These are phyloP conservation scores for Talaromyces pinophilus DNA, from an alignment of 2,329 filamentous ascomycete species.

Conservation along the genomic window DNA sequence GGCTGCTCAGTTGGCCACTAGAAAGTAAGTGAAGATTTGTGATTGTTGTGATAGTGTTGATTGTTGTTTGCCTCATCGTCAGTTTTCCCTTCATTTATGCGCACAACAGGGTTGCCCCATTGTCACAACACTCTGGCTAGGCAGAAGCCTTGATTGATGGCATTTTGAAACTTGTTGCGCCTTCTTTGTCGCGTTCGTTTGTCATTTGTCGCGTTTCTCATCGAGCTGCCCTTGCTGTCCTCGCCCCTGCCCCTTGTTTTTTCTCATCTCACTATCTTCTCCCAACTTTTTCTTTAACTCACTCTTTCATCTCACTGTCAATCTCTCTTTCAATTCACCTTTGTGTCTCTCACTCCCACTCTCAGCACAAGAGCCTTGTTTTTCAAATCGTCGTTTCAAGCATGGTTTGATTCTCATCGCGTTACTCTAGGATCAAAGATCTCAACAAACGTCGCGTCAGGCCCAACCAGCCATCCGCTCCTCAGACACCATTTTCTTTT, in stretches of 20 bases:
- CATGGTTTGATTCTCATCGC: slow-evolving; percentile 13
- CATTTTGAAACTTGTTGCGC: neutral
- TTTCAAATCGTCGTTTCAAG: neutral
- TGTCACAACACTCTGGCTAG: neutral
- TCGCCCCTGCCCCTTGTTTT: neutral
- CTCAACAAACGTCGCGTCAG: slow-evolving; percentile 31
- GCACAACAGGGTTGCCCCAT: neutral
- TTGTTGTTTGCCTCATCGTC: slow-evolving; percentile 12
- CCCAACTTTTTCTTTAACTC: slow-evolving; percentile 2
- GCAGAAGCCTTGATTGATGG: neutral
- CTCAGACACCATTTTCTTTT: slow-evolving; percentile 32
- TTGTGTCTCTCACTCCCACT: neutral
- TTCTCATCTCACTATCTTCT: neutral
- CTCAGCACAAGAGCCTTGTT: neutral
- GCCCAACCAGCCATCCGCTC: slow-evolving; percentile 26
- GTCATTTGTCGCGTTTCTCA: neutral
- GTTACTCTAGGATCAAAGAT: slow-evolving; percentile 34
- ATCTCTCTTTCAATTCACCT: neutral
- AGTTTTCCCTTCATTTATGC: neutral
- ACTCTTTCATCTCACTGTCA: neutral
- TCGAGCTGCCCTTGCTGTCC: neutral
- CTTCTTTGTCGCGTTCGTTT: neutral
- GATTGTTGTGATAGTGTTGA: slow-evolving; percentile 15
- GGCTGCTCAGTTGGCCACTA: slow-evolving; percentile 55
- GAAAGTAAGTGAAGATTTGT: slow-evolving; percentile 53